Percentiles rank a stretch among this genome's conserved stretches.
Conservation (phyloP, 2,329 filamentous ascomycete genomes). For the Penicillium sp. region DNA sequence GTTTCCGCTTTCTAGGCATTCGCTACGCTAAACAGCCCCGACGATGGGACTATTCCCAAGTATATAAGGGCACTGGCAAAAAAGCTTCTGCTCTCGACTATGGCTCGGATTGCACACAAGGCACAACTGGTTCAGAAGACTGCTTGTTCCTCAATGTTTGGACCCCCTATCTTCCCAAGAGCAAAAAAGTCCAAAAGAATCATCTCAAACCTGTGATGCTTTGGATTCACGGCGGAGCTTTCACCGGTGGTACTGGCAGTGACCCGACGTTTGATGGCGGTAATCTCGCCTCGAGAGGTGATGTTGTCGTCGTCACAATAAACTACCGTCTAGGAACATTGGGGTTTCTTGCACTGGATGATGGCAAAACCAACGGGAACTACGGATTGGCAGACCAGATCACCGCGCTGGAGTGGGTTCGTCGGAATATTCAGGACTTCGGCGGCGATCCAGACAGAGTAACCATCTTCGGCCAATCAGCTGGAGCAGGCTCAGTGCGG, state of each 20-base stretch:
- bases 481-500: constrained; percentile 56
- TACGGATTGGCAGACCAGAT: constrained; percentile 54
- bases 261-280: constrained; percentile 49
- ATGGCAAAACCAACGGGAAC: constrained; percentile 55
- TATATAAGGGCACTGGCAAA: constrained; percentile 47
- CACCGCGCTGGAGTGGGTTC: constrained; percentile 49
- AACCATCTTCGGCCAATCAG: constrained; percentile 49
- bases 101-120: constrained; percentile 42
- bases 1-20: constrained; percentile 49
- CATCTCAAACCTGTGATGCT: constrained; percentile 50
- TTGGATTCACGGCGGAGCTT: constrained; percentile 57
- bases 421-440: constrained; percentile 46
- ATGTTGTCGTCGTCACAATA: constrained; percentile 58
- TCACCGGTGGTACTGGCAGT: constrained; percentile 48
- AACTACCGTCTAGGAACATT: constrained; percentile 60
- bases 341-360: constrained; percentile 57
- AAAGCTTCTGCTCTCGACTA: constrained; percentile 43
- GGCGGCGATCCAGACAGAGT: constrained; percentile 49
- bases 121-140: constrained; percentile 43
- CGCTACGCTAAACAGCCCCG: constrained; percentile 43
- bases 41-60: constrained; percentile 48
- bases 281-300: constrained; percentile 57
- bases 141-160: constrained; percentile 48
- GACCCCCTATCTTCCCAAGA: constrained; percentile 43
- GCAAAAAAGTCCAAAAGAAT: constrained; percentile 27